phyloP scores from a whole-genome alignment of 768 basidiomycete genomes.

The Hortiboletus campestris region DNA sequence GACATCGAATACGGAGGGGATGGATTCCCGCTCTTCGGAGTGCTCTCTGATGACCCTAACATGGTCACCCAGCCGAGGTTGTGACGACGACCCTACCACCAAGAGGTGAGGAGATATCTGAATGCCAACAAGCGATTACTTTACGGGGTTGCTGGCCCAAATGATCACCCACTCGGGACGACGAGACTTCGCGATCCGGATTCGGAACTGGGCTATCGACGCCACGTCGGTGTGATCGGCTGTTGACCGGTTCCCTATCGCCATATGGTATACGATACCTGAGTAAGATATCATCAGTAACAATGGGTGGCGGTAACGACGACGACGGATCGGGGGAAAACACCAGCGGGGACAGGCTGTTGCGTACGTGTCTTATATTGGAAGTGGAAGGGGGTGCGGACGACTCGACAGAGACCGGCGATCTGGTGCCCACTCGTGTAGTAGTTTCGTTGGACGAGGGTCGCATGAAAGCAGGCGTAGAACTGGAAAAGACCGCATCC shows the following conservation, averaged over 20 bases:
- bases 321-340: constrained; percentile 18
- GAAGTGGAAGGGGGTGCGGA: constrained; percentile 5
- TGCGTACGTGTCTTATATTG: constrained; percentile 15
- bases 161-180: constrained; percentile 10
- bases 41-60: constrained; percentile 23
- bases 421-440: constrained; percentile 8
- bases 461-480: constrained; percentile 20
- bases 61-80: constrained; percentile 10
- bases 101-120: background rate
- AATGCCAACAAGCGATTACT: background rate
- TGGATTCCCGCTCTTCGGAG: constrained; percentile 19
- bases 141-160: constrained; percentile 12
- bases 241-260: background rate
- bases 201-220: constrained; percentile 3
- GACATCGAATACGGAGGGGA: constrained; percentile 30
- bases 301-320: constrained; percentile 8
- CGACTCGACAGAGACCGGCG: constrained; percentile 10
- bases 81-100: constrained; percentile 1
- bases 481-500: constrained; percentile 1
- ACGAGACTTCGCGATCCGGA: background rate
- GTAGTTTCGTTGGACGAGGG: constrained; percentile 12
- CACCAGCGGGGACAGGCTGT: constrained; percentile 27
- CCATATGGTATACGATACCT: constrained; percentile 11
- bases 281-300: constrained; percentile 15
- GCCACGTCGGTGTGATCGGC: constrained; percentile 6